Percentiles rank a stretch among this genome's conserved stretches.
Evolutionary conservation across 2,329 filamentous ascomycete species (phyloP).

Genomic region (Alternaria sp.): DNA sequence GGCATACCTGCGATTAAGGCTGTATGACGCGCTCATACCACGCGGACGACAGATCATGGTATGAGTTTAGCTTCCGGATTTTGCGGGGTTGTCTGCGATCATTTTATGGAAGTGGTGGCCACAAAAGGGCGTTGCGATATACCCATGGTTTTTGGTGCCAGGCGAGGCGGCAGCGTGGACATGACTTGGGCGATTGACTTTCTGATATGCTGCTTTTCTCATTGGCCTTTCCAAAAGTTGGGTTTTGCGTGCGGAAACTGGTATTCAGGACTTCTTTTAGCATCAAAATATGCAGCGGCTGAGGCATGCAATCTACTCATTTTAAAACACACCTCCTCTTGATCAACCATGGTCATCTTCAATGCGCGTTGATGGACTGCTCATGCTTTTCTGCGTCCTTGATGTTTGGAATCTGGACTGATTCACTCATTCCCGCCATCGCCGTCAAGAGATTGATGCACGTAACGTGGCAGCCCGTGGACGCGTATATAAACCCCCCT

Average conservation of each 20-base stretch:
- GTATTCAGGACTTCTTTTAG: background rate
- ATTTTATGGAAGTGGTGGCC: fast-evolving
- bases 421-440: background rate
- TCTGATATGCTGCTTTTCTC: no score
- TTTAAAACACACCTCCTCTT: background rate
- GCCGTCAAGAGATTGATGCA: background rate
- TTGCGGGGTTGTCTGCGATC: fast-evolving
- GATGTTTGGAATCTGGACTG: background rate
- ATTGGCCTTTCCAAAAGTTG: background rate
- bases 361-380: background rate
- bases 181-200: background rate
- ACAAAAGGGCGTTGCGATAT: background rate
- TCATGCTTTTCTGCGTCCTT: background rate
- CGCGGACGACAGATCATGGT: fast-evolving
- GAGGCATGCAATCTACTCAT: background rate
- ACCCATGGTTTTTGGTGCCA: background rate
- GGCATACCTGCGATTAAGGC: background rate
- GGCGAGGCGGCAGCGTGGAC: background rate
- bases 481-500: background rate
- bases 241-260: no score
- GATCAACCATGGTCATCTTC: no score
- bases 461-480: background rate
- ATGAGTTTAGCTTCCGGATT: background rate
- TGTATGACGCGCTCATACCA: fast-evolving
- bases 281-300: background rate